phyloP scores from a whole-genome alignment of 1,284 basidiomycete species.

The Moniliophthora roreri region DNA sequence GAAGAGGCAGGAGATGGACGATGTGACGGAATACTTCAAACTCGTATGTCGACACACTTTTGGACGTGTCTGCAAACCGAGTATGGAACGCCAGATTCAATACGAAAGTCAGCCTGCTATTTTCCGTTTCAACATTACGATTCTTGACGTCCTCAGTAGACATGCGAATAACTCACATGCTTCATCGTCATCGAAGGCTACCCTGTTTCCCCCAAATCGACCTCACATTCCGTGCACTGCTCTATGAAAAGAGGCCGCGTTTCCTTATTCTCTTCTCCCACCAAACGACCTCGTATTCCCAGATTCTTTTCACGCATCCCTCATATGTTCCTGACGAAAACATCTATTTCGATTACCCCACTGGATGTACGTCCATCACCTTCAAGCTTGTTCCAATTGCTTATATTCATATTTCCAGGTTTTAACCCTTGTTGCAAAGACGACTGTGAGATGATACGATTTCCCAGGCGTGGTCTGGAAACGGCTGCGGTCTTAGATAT shows the following conservation, averaged over 20 bases:
- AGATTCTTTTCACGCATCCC: conserved; percentile 72
- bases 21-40: conserved; percentile 73
- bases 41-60: conserved; percentile 63
- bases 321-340: conserved; percentile 69
- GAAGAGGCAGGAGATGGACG: conserved; percentile 75
- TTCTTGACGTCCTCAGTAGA: conserved; percentile 29
- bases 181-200: conserved; percentile 62
- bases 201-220: conserved; percentile 80
- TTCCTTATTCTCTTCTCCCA: conserved; percentile 76
- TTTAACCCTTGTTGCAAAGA: conserved; percentile 75
- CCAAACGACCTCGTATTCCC: conserved; percentile 74
- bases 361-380: too few species aligned
- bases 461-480: conserved; percentile 61
- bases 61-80: conserved; percentile 60
- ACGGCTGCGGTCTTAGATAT: conserved; percentile 60
- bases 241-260: conserved; percentile 69
- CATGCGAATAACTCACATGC: conserved; percentile 62
- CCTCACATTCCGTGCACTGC: conserved; percentile 66
- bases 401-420: too few species aligned
- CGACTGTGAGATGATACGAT: conserved; percentile 78
- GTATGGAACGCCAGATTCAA: conserved; percentile 63
- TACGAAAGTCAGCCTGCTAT: conserved; percentile 45
- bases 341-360: conserved; percentile 72
- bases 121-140: background rate
- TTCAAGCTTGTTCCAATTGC: too few species aligned